A percentile compares a stretch with the other conserved stretches of the same genome.
Evolutionary conservation across 1,139 yeast species (phyloP).

Genomic region (Geotrichum bryndzae): DNA sequence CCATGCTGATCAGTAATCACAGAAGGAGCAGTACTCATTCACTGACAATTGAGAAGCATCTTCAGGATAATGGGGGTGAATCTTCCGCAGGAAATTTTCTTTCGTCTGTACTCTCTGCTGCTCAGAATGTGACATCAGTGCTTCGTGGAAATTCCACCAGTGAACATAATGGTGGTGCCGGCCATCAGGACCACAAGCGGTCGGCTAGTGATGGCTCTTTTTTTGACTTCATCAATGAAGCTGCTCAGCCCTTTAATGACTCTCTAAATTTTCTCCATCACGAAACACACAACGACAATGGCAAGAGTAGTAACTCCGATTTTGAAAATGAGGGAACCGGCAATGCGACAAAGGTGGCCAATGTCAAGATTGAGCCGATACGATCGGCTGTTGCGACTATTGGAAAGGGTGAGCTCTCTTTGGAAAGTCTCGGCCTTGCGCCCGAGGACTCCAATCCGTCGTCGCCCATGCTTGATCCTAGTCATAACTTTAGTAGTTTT

Average conservation of each 20-base stretch:
- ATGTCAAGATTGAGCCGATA: conserved; percentile 54
- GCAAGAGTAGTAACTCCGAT: conserved; percentile 3
- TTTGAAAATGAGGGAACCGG: conserved; percentile 4
- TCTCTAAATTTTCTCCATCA: background rate
- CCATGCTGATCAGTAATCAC: background rate
- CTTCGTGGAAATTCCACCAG: conserved; percentile 17
- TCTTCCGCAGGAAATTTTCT: conserved; percentile 19
- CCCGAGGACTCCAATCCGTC: conserved; percentile 19
- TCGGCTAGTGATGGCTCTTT: conserved; percentile 20
- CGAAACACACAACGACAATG: background rate
- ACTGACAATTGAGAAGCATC: background rate
- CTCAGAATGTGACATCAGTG: conserved; percentile 33
- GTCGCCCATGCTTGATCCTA: conserved; percentile 21
- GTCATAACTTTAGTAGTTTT: background rate
- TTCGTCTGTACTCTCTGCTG: conserved; percentile 30
- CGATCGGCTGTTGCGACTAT: conserved; percentile 50
- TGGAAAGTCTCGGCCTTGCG: conserved; percentile 48
- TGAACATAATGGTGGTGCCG: background rate
- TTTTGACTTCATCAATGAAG: conserved; percentile 18
- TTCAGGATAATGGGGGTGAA: background rate
- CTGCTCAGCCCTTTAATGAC: conserved; percentile 12
- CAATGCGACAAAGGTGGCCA: conserved; percentile 21
- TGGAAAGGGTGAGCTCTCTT: conserved; percentile 65
- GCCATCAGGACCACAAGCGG: conserved; percentile 14
- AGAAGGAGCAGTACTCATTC: background rate